These are phyloP conservation scores for Sphagnum magellanicum DNA, from an alignment of 228 moss, liverwort and hornwort species.

Conservation along the genomic window DNA sequence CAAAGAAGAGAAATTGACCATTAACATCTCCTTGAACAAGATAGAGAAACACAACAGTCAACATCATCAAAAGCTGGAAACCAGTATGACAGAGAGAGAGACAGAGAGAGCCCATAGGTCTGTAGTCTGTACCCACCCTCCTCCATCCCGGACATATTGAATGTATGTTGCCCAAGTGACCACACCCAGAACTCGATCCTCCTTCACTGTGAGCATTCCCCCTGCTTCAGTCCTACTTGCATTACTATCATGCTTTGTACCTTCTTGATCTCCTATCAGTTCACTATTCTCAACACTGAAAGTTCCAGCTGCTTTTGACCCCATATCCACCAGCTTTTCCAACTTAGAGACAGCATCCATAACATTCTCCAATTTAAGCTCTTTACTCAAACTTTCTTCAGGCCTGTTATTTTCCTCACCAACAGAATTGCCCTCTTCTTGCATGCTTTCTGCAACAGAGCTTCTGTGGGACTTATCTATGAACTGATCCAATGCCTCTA, in stretches of 20 bases:
- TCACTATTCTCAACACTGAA: not conserved
- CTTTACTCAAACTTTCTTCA: constrained; percentile 1
- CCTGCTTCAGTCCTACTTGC: constrained; percentile 4
- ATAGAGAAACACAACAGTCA: not conserved
- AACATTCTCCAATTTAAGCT: constrained; percentile 10
- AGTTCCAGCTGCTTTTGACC: constrained; percentile 1
- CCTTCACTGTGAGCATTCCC: constrained; percentile 65
- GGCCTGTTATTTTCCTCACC: constrained; percentile 11
- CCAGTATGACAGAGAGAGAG: not conserved
- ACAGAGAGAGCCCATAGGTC: not conserved
- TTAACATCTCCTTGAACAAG: not conserved
- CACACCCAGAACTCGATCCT: constrained; percentile 63
- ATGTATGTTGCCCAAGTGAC: constrained; percentile 64
- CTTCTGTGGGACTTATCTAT: not conserved
- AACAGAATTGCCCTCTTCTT: constrained; percentile 7
- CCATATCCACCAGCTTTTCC: not conserved
- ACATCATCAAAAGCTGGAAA: too few relatives aligned
- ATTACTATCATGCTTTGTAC: not conserved
- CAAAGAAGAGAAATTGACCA: not conserved
- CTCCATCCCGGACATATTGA: constrained; percentile 57
- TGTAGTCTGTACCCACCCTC: constrained; percentile 31
- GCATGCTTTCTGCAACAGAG: not conserved
- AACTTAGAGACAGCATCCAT: not conserved
- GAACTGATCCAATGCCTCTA: not conserved
- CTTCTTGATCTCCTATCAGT: not conserved